Evolutionary conservation across 352 stramenopile species (phyloP), one percentile per base, ranked within the genome.

Genomic region (Pythium brassicae): DNA sequence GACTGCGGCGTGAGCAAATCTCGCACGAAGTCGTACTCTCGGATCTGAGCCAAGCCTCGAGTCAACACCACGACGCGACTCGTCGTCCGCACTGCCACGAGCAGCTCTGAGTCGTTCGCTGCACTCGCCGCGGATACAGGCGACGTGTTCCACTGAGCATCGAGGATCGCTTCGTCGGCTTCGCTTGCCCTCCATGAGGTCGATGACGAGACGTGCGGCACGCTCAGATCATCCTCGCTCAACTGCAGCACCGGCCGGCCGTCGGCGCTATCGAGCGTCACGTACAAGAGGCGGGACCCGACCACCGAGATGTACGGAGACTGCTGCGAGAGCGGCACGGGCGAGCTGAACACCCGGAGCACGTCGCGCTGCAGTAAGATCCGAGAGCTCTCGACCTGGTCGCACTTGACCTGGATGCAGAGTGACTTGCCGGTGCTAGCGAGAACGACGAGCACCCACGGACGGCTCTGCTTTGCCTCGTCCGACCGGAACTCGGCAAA

Each of bases 11-110:
- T 59, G 2, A 63, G 46, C 6, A 88, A 62, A 26, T 86, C 72
- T 6, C 12, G 34, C 4, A 49, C 45, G 19, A 80, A 62, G 26
- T 74, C 48, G 37, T 83, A 87, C 25, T 60, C 46, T 11, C 66
- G 66, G 9, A 89, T 58, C n/a, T 71, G 35, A 11, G 39, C 23
- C 1, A 88, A 58, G 15, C 57, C 67, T 11, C 57, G 51, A 10
- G 73, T 76, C 10, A 94, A 70, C 19, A 91, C 54, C 20, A 92
- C 68, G 14, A 91, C 2, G 35, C 83, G 78, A 27, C 60, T 61
- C 9, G 65, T 90, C 8, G 81, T 94, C 4, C 44, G 65, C 7
- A 92, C 78, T 15, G 67, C 76, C 0, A 69, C 68, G 4, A 91
- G 44, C 5, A 67, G 27, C 15, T 55, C 44, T 8, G 20, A 40